phyloP scores from a whole-genome alignment of 2,329 filamentous ascomycete genomes.

The Aspergillus jensenii region DNA sequence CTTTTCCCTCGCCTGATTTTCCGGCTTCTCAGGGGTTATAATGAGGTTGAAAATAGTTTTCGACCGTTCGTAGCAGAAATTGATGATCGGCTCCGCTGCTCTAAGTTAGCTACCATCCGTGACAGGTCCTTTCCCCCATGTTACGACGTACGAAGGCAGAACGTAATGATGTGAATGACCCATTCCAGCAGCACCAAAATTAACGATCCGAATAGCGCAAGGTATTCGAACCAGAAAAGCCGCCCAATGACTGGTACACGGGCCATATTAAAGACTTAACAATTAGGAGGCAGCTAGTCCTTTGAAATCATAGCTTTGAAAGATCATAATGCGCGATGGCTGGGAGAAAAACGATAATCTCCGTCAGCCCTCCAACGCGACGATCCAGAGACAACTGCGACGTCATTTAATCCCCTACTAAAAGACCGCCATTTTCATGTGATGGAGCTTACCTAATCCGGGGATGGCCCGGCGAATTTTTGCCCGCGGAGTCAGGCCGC shows the following conservation, averaged over 20 bases:
- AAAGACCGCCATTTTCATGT: conserved; percentile 20
- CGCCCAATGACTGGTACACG: conserved; percentile 64
- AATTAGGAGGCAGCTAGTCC: background rate
- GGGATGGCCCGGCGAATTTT: conserved; percentile 21
- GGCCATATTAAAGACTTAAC: conserved; percentile 45
- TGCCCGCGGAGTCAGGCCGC: conserved; percentile 8
- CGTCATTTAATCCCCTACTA: conserved; percentile 4
- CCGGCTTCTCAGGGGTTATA: conserved; percentile 67
- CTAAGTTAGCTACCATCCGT: conserved; percentile 19
- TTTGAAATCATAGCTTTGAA: background rate
- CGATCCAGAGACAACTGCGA: background rate
- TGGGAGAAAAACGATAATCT: background rate
- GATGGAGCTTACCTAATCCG: conserved; percentile 34
- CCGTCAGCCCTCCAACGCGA: background rate
- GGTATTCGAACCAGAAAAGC: conserved; percentile 71
- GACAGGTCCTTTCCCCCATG: background rate
- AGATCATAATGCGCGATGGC: background rate
- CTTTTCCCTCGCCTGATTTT: conserved; percentile 67
- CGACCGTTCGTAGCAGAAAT: conserved; percentile 78
- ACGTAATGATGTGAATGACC: conserved; percentile 78
- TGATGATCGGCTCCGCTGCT: conserved; percentile 73
- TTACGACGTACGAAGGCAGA: conserved; percentile 73
- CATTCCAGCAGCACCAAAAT: conserved; percentile 79
- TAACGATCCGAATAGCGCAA: conserved; percentile 82
- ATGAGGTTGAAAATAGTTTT: conserved; percentile 79